Evolutionary conservation across 306 rosid species (phyloP).

Genomic region (Inga oerstediana): DNA sequence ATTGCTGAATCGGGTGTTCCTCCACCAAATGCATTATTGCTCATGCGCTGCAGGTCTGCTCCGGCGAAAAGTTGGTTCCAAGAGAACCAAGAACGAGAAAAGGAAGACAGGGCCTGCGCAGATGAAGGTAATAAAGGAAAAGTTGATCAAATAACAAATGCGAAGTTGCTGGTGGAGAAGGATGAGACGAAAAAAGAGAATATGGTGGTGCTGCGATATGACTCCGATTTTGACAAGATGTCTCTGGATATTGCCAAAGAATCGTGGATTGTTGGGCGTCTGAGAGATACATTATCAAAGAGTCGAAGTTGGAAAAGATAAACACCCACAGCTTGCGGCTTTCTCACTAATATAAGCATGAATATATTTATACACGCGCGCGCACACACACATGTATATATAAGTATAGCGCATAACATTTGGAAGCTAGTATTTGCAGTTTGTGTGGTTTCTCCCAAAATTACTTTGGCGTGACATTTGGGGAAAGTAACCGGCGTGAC

Average conservation of each 20-base stretch:
- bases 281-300: constrained; percentile 59
- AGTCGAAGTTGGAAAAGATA: constrained; percentile 85
- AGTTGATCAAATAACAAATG: constrained; percentile 30
- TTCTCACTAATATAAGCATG: neutral
- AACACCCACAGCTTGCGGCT: neutral
- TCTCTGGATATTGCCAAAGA: constrained; percentile 80
- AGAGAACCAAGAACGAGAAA: constrained; percentile 32
- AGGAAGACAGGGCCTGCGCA: neutral
- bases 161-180: constrained; percentile 72
- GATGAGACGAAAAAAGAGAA: constrained; percentile 53
- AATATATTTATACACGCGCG: neutral
- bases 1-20: constrained; percentile 42
- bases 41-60: constrained; percentile 94
- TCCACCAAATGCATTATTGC: constrained; percentile 83
- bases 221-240: constrained; percentile 51
- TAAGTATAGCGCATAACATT: neutral
- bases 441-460: constrained; percentile 10
- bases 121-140: neutral
- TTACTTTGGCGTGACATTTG: constrained; percentile 21
- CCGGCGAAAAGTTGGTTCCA: constrained; percentile 77
- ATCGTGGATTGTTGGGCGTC: constrained; percentile 82
- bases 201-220: constrained; percentile 57
- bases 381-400: too few relatives aligned
- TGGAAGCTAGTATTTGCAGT: neutral
- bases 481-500: constrained; percentile 19